Base-by-base conservation (phyloP, 2,329 filamentous ascomycete genomes). In the Penicillium sp. region DNA sequence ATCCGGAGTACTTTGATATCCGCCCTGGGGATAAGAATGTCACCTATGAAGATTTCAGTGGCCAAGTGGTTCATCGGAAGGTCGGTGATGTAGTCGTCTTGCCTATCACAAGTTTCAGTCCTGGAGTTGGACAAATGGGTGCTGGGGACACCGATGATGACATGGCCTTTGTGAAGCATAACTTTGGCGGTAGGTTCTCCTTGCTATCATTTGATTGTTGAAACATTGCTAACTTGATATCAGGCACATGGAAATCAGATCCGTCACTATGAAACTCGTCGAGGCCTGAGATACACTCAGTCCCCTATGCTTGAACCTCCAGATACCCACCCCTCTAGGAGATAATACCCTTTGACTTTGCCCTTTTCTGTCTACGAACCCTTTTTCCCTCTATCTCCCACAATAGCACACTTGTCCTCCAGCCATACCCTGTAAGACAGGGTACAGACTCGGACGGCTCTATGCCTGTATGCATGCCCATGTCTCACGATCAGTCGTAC, bases 141-240 rank as follows among this genome's bases (percentile, higher is more conserved):
- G 87, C 93, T 37, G 84, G 85, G 61, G 89, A 94, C 52, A 78
- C 84, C 34, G 89, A 96, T 57, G 86, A 97, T 65, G 89, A 89
- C 1, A 91, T 95, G 88, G 93, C 93, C 1, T 97, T 95, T 75
- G 93, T 98, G 51, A 90, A 93, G 72, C 93, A 98, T 72, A 84
- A 89, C 45, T 98, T 98, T 68, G 88, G 95, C 75, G 93, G 91
- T 94, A 59, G 18, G 46, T 48, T 11, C 13, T 36, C 16, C 13
- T 10, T 40, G 4, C 11, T 37, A 6, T 28, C 13, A 43, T 9
- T 24, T 22, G 8, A 39, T 13, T 24, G 3, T 13, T 24, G 42
- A 10, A 2, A 27, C 42, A 11, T 43, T 40, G 42, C 54, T 61
- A 39, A 42, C 26, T 10, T 39, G 10, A 11, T 11, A 14, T 23